phyloP scores from a whole-genome alignment of 2,329 filamentous ascomycete species.

The Pseudogymnoascus sp. region DNA sequence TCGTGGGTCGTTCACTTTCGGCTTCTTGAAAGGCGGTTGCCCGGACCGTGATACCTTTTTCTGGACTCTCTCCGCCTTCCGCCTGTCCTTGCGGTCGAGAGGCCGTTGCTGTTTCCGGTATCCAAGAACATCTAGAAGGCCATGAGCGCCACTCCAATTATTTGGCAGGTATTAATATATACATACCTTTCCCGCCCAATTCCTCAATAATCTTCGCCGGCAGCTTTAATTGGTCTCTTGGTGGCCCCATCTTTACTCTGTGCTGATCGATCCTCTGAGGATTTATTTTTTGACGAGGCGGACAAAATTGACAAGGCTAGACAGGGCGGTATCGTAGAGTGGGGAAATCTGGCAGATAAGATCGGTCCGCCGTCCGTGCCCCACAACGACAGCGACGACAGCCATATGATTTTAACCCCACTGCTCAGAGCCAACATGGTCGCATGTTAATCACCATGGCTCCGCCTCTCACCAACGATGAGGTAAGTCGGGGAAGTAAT shows the following conservation, averaged over 20 bases:
- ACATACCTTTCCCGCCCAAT: constrained; percentile 30
- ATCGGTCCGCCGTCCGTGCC: constrained; percentile 5
- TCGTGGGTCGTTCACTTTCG: not conserved
- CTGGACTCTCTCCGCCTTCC: constrained; percentile 25
- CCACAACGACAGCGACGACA: not conserved
- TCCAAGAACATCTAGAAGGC: constrained; percentile 15
- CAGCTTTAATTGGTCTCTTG: constrained; percentile 33
- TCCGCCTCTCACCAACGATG: constrained; percentile 51
- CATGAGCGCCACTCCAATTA: constrained; percentile 9
- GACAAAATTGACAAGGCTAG: constrained; percentile 8
- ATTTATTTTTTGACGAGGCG: constrained; percentile 5
- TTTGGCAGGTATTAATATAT: not conserved
- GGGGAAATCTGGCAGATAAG: constrained; percentile 1
- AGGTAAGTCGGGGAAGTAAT: constrained; percentile 35
- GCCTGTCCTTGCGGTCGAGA: constrained; percentile 24
- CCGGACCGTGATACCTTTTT: constrained; percentile 21
- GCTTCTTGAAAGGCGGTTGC: constrained; percentile 2
- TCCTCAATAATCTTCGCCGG: constrained; percentile 38
- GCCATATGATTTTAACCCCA: constrained; percentile 5
- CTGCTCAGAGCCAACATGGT: constrained; percentile 8
- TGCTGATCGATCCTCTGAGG: not conserved
- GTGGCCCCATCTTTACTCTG: constrained; percentile 10
- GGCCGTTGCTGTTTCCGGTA: constrained; percentile 14
- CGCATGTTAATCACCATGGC: constrained; percentile 30
- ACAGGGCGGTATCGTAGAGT: not conserved